These are phyloP conservation scores for Citrullus mucosospermus DNA, from an alignment of 306 rosid genomes.

Conservation along the genomic window DNA sequence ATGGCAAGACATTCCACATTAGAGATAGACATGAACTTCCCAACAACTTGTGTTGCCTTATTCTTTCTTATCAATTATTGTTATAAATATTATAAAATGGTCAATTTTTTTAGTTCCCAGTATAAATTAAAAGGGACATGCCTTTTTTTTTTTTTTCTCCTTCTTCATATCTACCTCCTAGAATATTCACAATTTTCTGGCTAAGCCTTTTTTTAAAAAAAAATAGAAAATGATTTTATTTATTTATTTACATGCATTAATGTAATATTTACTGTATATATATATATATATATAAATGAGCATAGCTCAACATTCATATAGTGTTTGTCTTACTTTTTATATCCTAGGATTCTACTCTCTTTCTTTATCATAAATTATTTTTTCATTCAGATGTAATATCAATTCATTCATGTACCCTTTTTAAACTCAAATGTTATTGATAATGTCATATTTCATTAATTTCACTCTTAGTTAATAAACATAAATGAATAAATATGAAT, in stretches of 20 bases:
- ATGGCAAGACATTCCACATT: not conserved
- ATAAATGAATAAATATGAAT: too few relatives aligned
- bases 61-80: not conserved
- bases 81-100: not conserved
- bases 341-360: too few relatives aligned
- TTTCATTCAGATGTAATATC: too few relatives aligned
- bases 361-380: too few relatives aligned
- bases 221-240: not conserved
- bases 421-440: too few relatives aligned
- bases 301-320: too few relatives aligned
- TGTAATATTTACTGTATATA: too few relatives aligned
- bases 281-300: too few relatives aligned
- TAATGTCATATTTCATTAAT: too few relatives aligned
- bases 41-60: not conserved
- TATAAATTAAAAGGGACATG: not conserved
- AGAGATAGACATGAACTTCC: slow-evolving; percentile 1
- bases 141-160: not conserved
- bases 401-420: too few relatives aligned
- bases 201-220: not conserved
- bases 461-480: too few relatives aligned
- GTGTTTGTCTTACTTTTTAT: too few relatives aligned
- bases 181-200: not conserved
- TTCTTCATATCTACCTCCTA: not conserved
- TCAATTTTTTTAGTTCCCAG: not conserved
- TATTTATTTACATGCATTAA: not conserved